Percentiles rank a stretch among this genome's conserved stretches.
Evolutionary conservation across 495 filamentous ascomycete genomes (phyloP).

Genomic region (Xylaria nigripes): DNA sequence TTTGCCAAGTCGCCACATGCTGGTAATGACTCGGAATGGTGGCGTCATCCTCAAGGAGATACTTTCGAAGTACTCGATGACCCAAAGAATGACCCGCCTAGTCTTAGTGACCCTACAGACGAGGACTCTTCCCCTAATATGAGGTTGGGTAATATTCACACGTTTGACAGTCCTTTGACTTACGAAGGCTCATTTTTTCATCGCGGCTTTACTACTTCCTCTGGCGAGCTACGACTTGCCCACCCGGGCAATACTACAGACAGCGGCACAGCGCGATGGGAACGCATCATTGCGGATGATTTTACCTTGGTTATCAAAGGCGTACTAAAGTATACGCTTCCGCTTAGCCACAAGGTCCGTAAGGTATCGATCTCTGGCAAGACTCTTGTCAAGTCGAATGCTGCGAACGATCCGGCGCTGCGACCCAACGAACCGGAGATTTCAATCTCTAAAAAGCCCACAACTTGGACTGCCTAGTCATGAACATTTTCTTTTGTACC

Average conservation of each 20-base stretch:
- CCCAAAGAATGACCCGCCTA: constrained; percentile 60
- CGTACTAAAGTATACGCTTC: constrained; percentile 79
- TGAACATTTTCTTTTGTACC: constrained; percentile 22
- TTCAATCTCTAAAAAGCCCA: constrained; percentile 16
- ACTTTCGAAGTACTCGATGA: constrained; percentile 29
- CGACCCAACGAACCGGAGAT: constrained; percentile 27
- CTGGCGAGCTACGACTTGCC: constrained; percentile 71
- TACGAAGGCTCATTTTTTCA: constrained; percentile 86
- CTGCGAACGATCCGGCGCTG: constrained; percentile 36
- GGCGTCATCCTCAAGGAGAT: constrained; percentile 49
- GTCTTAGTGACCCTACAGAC: constrained; percentile 29
- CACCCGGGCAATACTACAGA: constrained; percentile 85
- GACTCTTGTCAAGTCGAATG: constrained; percentile 41
- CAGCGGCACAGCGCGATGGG: constrained; percentile 84
- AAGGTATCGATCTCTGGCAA: constrained; percentile 44
- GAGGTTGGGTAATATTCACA: constrained; percentile 77
- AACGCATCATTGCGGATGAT: constrained; percentile 77
- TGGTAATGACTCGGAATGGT: constrained; percentile 63
- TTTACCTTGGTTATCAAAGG: constrained; percentile 89
- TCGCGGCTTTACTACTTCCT: constrained; percentile 52
- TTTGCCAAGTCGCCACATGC: constrained; percentile 89
- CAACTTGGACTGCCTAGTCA: constrained; percentile 21
- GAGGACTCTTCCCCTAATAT: constrained; percentile 68
- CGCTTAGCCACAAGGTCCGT: constrained; percentile 62
- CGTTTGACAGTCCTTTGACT: constrained; percentile 75